Base-by-base conservation (phyloP, 345 rosid genomes). In the Acer negundo region DNA sequence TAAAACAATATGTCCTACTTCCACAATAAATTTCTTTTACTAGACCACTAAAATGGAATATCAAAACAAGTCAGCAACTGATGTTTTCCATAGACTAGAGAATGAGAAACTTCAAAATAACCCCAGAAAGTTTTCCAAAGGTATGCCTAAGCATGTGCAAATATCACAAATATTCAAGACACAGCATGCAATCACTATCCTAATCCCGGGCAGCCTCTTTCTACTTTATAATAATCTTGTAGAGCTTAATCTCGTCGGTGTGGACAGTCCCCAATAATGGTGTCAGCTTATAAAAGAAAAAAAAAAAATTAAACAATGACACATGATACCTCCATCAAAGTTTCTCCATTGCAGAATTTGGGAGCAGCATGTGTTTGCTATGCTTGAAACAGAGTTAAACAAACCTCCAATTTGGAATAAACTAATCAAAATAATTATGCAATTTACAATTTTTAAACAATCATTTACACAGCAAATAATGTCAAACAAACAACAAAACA, bases 391-490 rank as follows among this genome's bases (percentile, higher is more conserved):
- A 12, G 47, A 13, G 46, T 28, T 28, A 47, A 47, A 47, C 38
- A 69, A 20, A 58, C 16, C 10, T 40, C 49, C 66, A 42, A 26
- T 46, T 70, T 22, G 73, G 7, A 59, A 72, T 16, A 44, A 73
- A 62, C 59, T 46, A 74, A 74, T 62, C 38, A 9, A 46, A 74
- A 62, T 62, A 31, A 75, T 12, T n/a, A 49, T 75, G 63, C 71
- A 51, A 65, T 75, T 64, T 65, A 75, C 77, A 35, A 64, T 6
- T 75, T 69, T 31, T 15, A 62, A 73, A 53, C 63, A 44, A 46
- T 17, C 42, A 75, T 64, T 64, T 75, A 64, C 63, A 65, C 53
- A 31, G 15, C 31, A 40, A 72, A 75, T 35, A 3, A 75, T 28
- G 0, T 15, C 67, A 63, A 74, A 16, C 28, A 16, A 64, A 74